Conservation (phyloP, 2,329 filamentous ascomycete species). For the Cercospora zeina region DNA sequence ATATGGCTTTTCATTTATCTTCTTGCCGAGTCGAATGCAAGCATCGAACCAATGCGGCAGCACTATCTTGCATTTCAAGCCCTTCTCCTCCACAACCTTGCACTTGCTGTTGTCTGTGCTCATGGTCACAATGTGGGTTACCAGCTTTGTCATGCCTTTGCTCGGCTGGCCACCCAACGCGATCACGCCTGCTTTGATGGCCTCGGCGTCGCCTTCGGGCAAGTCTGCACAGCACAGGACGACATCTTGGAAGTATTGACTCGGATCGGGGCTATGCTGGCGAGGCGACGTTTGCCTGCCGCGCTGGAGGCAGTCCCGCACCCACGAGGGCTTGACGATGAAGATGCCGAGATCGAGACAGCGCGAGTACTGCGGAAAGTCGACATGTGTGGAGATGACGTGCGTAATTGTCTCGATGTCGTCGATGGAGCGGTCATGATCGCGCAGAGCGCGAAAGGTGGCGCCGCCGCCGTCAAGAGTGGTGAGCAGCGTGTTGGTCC, state of each 20-base stretch:
- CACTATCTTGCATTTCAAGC: conserved; percentile 75
- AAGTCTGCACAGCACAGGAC: conserved; percentile 80
- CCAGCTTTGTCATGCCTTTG: conserved; percentile 67
- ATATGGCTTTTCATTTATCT: conserved; percentile 87
- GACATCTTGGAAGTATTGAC: conserved; percentile 84
- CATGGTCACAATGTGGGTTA: conserved; percentile 87
- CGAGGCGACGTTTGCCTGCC: conserved; percentile 73
- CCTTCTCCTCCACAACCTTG: conserved; percentile 61
- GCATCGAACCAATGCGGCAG: conserved; percentile 98
- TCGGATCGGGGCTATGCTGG: conserved; percentile 85
- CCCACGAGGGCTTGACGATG: conserved; percentile 81
- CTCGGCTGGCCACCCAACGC: conserved; percentile 85
- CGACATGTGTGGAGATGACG: conserved; percentile 74
- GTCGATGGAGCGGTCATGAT: conserved; percentile 42
- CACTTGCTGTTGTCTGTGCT: conserved; percentile 73
- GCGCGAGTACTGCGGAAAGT: conserved; percentile 83
- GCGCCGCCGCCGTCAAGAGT: conserved; percentile 53
- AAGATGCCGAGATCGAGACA: conserved; percentile 76
- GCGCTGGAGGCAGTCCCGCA: conserved; percentile 68
- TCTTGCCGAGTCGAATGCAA: conserved; percentile 86
- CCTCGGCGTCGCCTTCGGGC: conserved; percentile 82
- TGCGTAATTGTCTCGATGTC: conserved; percentile 57
- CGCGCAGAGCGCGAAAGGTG: conserved; percentile 46
- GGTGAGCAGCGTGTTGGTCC: conserved; percentile 46
- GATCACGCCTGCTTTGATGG: conserved; percentile 83